phyloP scores from a whole-genome alignment of 805 yeast species.

The Myxozyma monticola region DNA sequence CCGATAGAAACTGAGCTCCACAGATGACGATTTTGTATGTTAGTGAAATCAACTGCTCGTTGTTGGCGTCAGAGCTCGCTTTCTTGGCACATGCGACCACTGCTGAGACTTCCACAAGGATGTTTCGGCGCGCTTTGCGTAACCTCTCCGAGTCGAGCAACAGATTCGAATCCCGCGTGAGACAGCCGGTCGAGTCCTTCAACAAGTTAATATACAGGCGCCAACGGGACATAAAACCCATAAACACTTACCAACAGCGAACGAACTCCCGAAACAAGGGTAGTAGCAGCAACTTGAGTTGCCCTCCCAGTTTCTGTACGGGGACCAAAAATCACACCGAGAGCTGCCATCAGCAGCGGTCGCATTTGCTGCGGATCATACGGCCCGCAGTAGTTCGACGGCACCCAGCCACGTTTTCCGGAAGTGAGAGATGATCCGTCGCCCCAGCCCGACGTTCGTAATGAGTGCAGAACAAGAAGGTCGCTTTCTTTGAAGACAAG shows the following conservation, averaged over 20 bases:
- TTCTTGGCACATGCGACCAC: slow-evolving; percentile 42
- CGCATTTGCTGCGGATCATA: slow-evolving; percentile 40
- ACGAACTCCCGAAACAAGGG: slow-evolving; percentile 43
- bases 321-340: slow-evolving; percentile 40
- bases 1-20: slow-evolving; percentile 38
- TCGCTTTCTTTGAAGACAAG: slow-evolving; percentile 38
- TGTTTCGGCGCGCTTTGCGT: slow-evolving; percentile 39
- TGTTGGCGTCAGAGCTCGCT: slow-evolving; percentile 37
- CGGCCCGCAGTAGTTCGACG: slow-evolving; percentile 44
- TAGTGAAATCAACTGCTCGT: slow-evolving; percentile 38
- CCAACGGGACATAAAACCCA: not conserved
- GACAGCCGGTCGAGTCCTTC: slow-evolving; percentile 38
- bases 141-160: slow-evolving; percentile 34
- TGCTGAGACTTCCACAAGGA: slow-evolving; percentile 44
- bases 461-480: slow-evolving; percentile 40
- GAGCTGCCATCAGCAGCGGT: slow-evolving; percentile 41
- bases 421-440: slow-evolving; percentile 42
- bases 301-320: slow-evolving; percentile 26
- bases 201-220: not conserved
- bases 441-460: slow-evolving; percentile 48
- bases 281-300: slow-evolving; percentile 41
- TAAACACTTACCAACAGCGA: slow-evolving; percentile 34
- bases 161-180: slow-evolving; percentile 39
- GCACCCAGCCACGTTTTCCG: slow-evolving; percentile 47
- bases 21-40: slow-evolving; percentile 38